A percentile compares a stretch with the other conserved stretches of the same genome.
These are phyloP conservation scores for Zancudomyces culisetae DNA, from an alignment of 371 early-diverging fungal species.

Conservation along the genomic window DNA sequence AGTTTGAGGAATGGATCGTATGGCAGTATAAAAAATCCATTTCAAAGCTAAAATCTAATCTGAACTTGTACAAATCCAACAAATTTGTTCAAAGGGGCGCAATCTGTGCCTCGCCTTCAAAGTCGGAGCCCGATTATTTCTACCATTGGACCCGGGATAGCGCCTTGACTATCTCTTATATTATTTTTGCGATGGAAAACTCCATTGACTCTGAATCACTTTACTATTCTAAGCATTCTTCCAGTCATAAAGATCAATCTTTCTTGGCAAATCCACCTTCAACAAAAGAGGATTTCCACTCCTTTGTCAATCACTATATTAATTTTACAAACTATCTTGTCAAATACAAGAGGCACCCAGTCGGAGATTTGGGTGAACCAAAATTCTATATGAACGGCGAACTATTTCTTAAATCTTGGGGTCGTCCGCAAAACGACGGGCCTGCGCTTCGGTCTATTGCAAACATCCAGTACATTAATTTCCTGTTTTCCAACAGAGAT, in stretches of 20 bases:
- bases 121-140: constrained; percentile 45
- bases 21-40: neutral
- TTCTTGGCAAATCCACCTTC: no score
- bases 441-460: constrained; percentile 50
- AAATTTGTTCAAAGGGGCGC: no score
- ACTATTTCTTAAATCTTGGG: constrained; percentile 34
- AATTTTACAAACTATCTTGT: no score
- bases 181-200: no score
- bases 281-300: no score
- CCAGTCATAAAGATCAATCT: no score
- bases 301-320: no score
- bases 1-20: neutral
- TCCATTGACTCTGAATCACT: no score
- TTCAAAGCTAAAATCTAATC: neutral
- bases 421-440: constrained; percentile 67
- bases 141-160: constrained; percentile 62
- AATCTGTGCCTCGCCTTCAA: constrained; percentile 29
- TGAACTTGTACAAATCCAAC: neutral
- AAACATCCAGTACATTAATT: constrained; percentile 27
- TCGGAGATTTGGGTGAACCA: constrained; percentile 46
- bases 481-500: constrained; percentile 8
- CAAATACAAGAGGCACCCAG: constrained; percentile 3
- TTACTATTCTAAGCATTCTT: no score
- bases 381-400: constrained; percentile 47
- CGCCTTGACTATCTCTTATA: no score